These are phyloP conservation scores for Vitis hybrid DNA, from an alignment of 177 flowering plant species.

Conservation along the genomic window DNA sequence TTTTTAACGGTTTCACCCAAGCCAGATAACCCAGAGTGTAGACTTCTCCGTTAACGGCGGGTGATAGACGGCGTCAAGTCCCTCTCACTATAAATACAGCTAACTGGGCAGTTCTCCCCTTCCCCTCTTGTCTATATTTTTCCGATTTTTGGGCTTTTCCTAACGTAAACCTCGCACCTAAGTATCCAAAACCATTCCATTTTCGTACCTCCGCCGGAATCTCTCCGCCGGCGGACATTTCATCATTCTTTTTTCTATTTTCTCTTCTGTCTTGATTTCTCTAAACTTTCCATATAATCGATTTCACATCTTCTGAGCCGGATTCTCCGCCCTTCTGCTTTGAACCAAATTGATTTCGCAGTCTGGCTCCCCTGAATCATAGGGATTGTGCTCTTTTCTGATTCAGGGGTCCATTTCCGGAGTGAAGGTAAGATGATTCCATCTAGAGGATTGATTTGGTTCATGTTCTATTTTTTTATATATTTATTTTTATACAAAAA, in stretches of 20 bases:
- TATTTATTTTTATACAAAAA: too few species aligned
- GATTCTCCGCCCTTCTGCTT: too few species aligned
- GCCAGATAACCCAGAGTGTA: too few species aligned
- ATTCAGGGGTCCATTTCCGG: too few species aligned
- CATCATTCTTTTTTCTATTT: neutral
- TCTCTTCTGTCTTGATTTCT: neutral
- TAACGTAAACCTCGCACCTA: slow-evolving; percentile 4
- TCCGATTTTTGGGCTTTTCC: neutral
- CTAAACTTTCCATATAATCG: neutral
- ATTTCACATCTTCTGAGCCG: neutral
- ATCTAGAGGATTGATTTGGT: neutral
- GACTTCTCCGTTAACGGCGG: too few species aligned
- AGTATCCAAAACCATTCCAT: slow-evolving; percentile 9
- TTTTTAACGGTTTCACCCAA: neutral
- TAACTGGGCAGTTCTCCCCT: neutral
- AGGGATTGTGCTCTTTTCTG: too few species aligned
- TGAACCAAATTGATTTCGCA: too few species aligned
- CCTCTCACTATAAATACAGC: slow-evolving; percentile 16
- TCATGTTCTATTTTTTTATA: neutral
- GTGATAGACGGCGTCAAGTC: slow-evolving; percentile 17
- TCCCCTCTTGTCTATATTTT: slow-evolving; percentile 8
- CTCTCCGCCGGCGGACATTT: neutral
- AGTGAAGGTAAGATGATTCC: too few species aligned
- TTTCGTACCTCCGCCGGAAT: slow-evolving; percentile 5
- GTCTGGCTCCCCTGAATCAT: too few species aligned